A percentile compares a stretch with the other conserved stretches of the same genome.
Conservation (phyloP, 352 stramenopile species). For the Phytophthora hybrid region DNA sequence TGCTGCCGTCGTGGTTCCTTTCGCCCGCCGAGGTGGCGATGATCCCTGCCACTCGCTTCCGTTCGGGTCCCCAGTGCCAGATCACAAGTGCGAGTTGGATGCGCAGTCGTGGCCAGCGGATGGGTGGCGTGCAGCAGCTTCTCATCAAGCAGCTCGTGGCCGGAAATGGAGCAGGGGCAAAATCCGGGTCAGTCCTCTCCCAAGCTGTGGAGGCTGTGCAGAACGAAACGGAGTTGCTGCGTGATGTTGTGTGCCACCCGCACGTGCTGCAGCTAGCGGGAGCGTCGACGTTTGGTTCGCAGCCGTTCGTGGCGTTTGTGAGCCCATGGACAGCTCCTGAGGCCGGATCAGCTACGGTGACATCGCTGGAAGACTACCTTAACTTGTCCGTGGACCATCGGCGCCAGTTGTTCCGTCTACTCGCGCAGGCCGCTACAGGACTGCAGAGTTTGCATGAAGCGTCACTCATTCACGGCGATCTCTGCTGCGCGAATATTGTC, state of each 20-base stretch:
- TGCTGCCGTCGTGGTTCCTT: conserved; percentile 60
- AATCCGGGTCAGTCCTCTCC: conserved; percentile 11
- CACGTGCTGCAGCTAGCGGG: conserved; percentile 67
- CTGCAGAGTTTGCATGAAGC: conserved; percentile 66
- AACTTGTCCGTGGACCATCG: conserved; percentile 50
- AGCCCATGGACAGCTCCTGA: conserved; percentile 45
- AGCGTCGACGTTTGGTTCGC: conserved; percentile 52
- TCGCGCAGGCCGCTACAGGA: conserved; percentile 57
- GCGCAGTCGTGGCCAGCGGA: conserved; percentile 32
- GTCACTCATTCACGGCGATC: conserved; percentile 54
- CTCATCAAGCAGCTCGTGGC: conserved; percentile 57
- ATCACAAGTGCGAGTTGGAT: conserved; percentile 46
- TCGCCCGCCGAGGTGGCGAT: conserved; percentile 51
- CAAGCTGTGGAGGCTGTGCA: conserved; percentile 41
- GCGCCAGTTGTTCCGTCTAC: conserved; percentile 47
- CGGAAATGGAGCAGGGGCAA: conserved; percentile 6
- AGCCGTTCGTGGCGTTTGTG: conserved; percentile 67
- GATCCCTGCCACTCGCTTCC: conserved; percentile 30
- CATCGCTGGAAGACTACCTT: conserved; percentile 68
- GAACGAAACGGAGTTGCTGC: conserved; percentile 52
- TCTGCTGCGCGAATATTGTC: conserved; percentile 66
- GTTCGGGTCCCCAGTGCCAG: conserved; percentile 36
- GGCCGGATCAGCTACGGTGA: conserved; percentile 31
- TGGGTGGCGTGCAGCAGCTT: conserved; percentile 39
- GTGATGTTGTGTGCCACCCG: conserved; percentile 49